These are phyloP conservation scores for Recurvomyces mirabilis DNA, from an alignment of 495 filamentous ascomycete genomes.

Conservation along the genomic window DNA sequence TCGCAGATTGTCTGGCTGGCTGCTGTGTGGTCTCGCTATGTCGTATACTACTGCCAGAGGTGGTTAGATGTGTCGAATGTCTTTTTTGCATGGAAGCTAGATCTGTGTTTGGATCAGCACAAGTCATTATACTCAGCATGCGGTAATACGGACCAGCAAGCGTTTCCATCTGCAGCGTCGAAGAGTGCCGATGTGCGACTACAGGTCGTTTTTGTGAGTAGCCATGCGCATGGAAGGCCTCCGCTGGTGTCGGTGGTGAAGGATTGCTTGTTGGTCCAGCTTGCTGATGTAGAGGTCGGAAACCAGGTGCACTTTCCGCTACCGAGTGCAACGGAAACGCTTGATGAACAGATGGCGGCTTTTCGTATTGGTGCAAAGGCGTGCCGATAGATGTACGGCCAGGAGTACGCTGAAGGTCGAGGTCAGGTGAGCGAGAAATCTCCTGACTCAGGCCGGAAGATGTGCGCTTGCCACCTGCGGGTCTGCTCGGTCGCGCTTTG, in stretches of 20 bases:
- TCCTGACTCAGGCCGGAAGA: constrained; percentile 31
- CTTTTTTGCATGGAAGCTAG: constrained; percentile 56
- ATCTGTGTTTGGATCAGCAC: constrained; percentile 30
- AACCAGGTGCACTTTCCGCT: constrained; percentile 16
- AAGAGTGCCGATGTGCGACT: constrained; percentile 33
- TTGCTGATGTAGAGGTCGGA: constrained; percentile 8
- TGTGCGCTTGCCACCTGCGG: constrained; percentile 27
- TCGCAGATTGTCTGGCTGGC: constrained; percentile 35
- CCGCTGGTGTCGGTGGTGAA: not conserved
- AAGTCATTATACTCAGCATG: not conserved
- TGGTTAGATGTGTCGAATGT: constrained; percentile 41
- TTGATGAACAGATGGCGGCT: no score
- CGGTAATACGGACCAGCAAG: constrained; percentile 35
- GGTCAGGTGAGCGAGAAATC: constrained; percentile 29
- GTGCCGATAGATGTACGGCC: no score
- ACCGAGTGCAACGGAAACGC: constrained; percentile 21
- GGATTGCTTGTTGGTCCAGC: not conserved
- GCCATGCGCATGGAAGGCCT: not conserved
- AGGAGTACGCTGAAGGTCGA: no score
- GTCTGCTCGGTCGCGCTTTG: constrained; percentile 14
- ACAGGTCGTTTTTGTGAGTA: constrained; percentile 13
- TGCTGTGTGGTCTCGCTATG: constrained; percentile 38
- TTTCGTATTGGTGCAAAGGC: no score
- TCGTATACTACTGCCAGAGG: constrained; percentile 34
- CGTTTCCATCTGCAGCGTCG: constrained; percentile 54